Evolutionary conservation across 108 stramenopile species (phyloP), one percentile per base, ranked within the genome.

Genomic region (Skeletonema costatum): DNA sequence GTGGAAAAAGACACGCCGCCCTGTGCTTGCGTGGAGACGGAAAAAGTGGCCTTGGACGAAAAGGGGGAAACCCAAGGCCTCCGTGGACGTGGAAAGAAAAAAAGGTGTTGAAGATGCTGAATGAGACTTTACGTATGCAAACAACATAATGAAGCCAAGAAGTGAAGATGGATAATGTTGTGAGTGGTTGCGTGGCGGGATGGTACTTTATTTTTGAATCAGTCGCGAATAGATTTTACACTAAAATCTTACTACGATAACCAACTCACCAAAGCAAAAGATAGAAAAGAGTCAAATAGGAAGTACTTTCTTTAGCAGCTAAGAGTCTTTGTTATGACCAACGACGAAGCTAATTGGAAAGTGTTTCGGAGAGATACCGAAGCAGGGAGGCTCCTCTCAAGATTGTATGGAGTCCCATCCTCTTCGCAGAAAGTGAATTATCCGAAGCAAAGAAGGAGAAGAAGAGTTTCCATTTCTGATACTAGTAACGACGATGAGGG

Each of bases 301-400:
- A 25, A 25, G 25, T 25, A 25, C 25, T 25, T 25, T 25, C 25
- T 25, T 25, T 25, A 25, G 25, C 25, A 25, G 25, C 25, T 25
- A 25, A 39, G 38, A 39, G 39, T 41, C 39, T 12, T 41, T 41
- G 1, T 41, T 12, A 41, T 41, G 39, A 41, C 75, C 19, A 60
- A 67, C 35, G 75, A 68, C 2, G 75, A 74, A 32, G 8, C 60
- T 51, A 30, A 56, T 9, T 76, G 68, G 76, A 70, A 73, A 38
- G 51, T 80, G 56, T 80, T 80, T 39, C 72, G 64, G 53, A 67
- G 68, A 32, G 79, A 74, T 38, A 80, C 73, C 5, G 79, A 80
- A 41, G 79, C 79, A 8, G 79, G 79, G 1, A 31, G 79, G n/a
- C 62, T 80, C 32, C 33, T 80, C 29, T 66, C 64, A 42, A 35